Percentiles rank a stretch among this genome's conserved stretches.
Conservation (phyloP, 2,329 filamentous ascomycete genomes). For the Xylariomycetidae sp. region DNA sequence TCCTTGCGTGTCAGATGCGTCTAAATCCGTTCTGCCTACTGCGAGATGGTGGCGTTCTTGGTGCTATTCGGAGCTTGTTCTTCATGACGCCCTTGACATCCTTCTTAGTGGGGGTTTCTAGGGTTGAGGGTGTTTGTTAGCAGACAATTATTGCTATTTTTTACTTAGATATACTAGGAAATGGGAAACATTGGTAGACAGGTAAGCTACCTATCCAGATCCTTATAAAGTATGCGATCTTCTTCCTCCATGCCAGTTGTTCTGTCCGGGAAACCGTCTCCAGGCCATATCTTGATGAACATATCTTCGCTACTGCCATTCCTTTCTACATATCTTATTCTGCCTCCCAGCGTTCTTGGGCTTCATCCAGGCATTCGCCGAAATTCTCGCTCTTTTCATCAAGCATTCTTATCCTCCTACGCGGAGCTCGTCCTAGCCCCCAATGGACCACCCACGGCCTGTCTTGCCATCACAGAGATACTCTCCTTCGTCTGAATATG, state of each 20-base stretch:
- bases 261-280: constrained; percentile 17
- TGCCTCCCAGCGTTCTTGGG: constrained; percentile 29
- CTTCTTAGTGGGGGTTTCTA: constrained; percentile 17
- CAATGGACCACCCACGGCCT: constrained; percentile 39
- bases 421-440: constrained; percentile 11
- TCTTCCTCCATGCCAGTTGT: constrained; percentile 26
- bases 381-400: constrained; percentile 27
- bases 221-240: constrained; percentile 29
- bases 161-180: no score
- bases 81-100: constrained; percentile 24
- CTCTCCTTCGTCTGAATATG: constrained; percentile 40
- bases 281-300: constrained; percentile 22
- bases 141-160: constrained; percentile 17
- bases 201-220: constrained; percentile 10
- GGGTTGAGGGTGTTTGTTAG: constrained; percentile 19
- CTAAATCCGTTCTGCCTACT: constrained; percentile 7
- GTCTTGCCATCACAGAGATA: constrained; percentile 49
- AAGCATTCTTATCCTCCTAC: constrained; percentile 27
- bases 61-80: constrained; percentile 21
- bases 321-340: constrained; percentile 32
- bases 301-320: constrained; percentile 31
- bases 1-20: constrained; percentile 25
- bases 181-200: no score
- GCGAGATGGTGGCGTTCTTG: constrained; percentile 21
- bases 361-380: constrained; percentile 24